phyloP scores from a whole-genome alignment of 106 monocot species.

The Cymbidium sinense region DNA sequence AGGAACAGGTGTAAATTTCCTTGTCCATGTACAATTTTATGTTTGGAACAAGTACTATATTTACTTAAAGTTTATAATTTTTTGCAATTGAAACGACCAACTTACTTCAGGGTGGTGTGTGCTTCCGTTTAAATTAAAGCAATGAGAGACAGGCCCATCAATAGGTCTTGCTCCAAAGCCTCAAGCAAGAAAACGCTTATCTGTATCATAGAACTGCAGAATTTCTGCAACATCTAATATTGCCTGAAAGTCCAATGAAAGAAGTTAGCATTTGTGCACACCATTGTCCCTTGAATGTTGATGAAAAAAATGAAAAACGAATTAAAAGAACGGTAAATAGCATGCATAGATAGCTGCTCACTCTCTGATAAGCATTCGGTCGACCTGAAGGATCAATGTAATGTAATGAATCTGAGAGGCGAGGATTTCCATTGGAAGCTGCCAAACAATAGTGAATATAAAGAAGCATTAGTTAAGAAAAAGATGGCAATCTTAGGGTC shows the following conservation, averaged over 20 bases:
- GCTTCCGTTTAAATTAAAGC: too few species aligned
- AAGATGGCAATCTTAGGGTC: conserved; percentile 36
- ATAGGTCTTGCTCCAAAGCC: too few species aligned
- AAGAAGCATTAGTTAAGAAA: not conserved
- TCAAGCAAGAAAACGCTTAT: too few species aligned
- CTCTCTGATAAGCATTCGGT: conserved; percentile 93
- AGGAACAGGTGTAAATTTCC: not conserved
- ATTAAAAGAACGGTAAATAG: not conserved
- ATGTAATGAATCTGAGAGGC: conserved; percentile 93
- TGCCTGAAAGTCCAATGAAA: conserved; percentile 38
- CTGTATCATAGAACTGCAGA: conserved; percentile 77
- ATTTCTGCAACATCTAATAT: conserved; percentile 85
- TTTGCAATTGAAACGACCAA: too few species aligned
- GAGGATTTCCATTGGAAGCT: conserved; percentile 99
- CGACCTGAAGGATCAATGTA: conserved; percentile 92
- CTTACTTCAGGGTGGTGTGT: too few species aligned
- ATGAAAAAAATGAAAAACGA: not conserved
- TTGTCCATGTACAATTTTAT: too few species aligned
- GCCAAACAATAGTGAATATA: too few species aligned
- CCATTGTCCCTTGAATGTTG: not conserved
- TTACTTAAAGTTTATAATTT: too few species aligned
- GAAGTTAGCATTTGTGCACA: not conserved
- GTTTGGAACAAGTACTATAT: too few species aligned
- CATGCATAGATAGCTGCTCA: conserved; percentile 50
- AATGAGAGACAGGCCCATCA: too few species aligned